Evolutionary conservation across 2,329 filamentous ascomycete genomes (phyloP).

Genomic region (Ambrosiella beaveri): DNA sequence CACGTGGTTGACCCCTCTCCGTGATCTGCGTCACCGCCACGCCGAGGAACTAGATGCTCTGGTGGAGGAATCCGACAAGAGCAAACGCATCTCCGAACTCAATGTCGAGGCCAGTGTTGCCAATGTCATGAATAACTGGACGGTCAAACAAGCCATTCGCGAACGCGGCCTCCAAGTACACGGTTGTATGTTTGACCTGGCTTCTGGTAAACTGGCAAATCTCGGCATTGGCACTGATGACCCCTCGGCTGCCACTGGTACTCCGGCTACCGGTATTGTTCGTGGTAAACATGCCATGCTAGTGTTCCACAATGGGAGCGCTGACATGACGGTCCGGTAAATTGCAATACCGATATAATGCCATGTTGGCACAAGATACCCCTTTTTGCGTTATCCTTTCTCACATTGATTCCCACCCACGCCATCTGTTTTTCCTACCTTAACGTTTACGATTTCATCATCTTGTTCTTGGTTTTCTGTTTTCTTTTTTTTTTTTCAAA

Average conservation of each 20-base stretch:
- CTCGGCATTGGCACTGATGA: constrained; percentile 27
- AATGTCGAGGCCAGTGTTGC: constrained; percentile 57
- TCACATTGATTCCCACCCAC: background rate
- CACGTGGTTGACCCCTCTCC: constrained; percentile 36
- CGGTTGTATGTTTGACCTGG: constrained; percentile 56
- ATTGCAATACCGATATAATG: background rate
- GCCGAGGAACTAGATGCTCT: constrained; percentile 38
- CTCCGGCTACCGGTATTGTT: constrained; percentile 21
- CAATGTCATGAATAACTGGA: constrained; percentile 49
- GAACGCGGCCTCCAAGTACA: constrained; percentile 59
- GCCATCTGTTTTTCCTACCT: background rate
- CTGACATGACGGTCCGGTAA: constrained; percentile 20
- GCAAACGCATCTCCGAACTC: constrained; percentile 51
- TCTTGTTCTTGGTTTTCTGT: background rate
- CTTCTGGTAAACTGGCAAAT: constrained; percentile 30
- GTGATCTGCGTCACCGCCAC: constrained; percentile 27
- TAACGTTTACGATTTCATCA: background rate
- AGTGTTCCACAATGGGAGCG: constrained; percentile 29
- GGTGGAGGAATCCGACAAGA: constrained; percentile 34
- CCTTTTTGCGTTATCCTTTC: background rate
- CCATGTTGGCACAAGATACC: background rate
- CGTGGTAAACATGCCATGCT: constrained; percentile 32
- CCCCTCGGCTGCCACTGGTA: constrained; percentile 14
- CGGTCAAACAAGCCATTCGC: constrained; percentile 51
- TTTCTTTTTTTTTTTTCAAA: background rate